A percentile compares a stretch with the other conserved stretches of the same genome.
Conservation (phyloP, 441 rosid genomes). For the Iberis amara region DNA sequence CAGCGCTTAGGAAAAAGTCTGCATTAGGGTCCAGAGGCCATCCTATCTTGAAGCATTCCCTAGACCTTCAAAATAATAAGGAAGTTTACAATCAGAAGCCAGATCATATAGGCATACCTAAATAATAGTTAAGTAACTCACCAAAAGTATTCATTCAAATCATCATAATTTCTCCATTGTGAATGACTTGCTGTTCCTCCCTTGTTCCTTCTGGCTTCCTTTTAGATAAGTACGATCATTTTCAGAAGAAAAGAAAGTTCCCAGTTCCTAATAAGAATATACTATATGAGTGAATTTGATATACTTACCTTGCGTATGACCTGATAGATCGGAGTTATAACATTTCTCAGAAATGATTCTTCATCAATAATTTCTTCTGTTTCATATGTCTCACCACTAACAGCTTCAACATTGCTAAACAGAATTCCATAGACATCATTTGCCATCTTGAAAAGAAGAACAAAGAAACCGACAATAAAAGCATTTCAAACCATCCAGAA, state of each 20-base stretch:
- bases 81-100: conserved; percentile 19
- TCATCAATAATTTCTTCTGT: conserved; percentile 53
- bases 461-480: background rate
- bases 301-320: conserved; percentile 65
- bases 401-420: conserved; percentile 51
- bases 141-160: conserved; percentile 97
- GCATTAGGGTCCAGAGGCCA: conserved; percentile 72
- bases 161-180: conserved; percentile 98
- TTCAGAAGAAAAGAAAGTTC: conserved; percentile 19
- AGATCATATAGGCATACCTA: conserved; percentile 22
- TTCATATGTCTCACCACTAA: conserved; percentile 55
- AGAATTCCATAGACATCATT: conserved; percentile 56
- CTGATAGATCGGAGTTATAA: conserved; percentile 72
- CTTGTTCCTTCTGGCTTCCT: conserved; percentile 80
- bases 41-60: conserved; percentile 51
- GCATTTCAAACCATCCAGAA: conserved; percentile 5
- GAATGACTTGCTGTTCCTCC: conserved; percentile 92
- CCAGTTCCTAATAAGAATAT: conserved; percentile 13
- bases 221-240: conserved; percentile 30
- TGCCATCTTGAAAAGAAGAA: conserved; percentile 63
- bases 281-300: conserved; percentile 1
- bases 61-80: conserved; percentile 53
- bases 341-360: conserved; percentile 71
- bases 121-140: conserved; percentile 38
- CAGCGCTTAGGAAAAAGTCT: conserved; percentile 66